A percentile compares a stretch with the other conserved stretches of the same genome.
Conservation (phyloP, 2,329 filamentous ascomycete genomes). For the Fusarium nelsonii region DNA sequence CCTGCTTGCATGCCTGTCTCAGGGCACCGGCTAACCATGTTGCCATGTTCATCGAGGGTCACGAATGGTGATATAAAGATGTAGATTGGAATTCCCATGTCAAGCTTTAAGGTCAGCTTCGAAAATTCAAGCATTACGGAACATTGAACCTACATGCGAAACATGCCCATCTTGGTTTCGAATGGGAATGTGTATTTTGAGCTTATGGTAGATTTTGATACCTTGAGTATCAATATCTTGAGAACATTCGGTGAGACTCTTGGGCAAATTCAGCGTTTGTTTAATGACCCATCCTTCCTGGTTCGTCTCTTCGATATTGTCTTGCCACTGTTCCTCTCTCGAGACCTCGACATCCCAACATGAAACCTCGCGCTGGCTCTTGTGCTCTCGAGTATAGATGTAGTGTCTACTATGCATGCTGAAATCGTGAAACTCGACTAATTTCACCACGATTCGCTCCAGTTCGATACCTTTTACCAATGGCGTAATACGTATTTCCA, state of each 20-base stretch:
- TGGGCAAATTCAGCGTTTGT: slow-evolving; percentile 77
- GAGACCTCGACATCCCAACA: slow-evolving; percentile 68
- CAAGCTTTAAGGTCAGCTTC: slow-evolving; percentile 65
- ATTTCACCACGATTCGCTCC: slow-evolving; percentile 79
- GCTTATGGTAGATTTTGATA: slow-evolving; percentile 91
- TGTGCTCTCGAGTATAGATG: slow-evolving; percentile 67
- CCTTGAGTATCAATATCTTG: slow-evolving; percentile 89
- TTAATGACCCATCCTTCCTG: slow-evolving; percentile 74
- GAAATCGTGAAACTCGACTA: slow-evolving; percentile 82
- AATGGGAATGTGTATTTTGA: slow-evolving; percentile 89
- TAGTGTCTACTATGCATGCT: slow-evolving; percentile 61
- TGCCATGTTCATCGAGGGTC: slow-evolving; percentile 85
- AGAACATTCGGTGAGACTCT: slow-evolving; percentile 81
- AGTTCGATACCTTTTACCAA: slow-evolving; percentile 88
- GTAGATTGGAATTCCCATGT: slow-evolving; percentile 87
- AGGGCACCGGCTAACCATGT: slow-evolving; percentile 71
- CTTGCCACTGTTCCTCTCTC: slow-evolving; percentile 72
- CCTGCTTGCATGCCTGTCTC: slow-evolving; percentile 62
- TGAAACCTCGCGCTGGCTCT: slow-evolving; percentile 71
- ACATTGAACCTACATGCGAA: slow-evolving; percentile 73
- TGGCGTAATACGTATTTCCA: slow-evolving; percentile 88
- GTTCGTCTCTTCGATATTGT: slow-evolving; percentile 74
- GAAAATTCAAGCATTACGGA: rapidly evolving
- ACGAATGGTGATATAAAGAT: slow-evolving; percentile 96
- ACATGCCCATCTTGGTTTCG: slow-evolving; percentile 94